These are phyloP conservation scores for Xylariaceae sp. DNA, from an alignment of 2,329 filamentous ascomycete genomes.

Conservation along the genomic window DNA sequence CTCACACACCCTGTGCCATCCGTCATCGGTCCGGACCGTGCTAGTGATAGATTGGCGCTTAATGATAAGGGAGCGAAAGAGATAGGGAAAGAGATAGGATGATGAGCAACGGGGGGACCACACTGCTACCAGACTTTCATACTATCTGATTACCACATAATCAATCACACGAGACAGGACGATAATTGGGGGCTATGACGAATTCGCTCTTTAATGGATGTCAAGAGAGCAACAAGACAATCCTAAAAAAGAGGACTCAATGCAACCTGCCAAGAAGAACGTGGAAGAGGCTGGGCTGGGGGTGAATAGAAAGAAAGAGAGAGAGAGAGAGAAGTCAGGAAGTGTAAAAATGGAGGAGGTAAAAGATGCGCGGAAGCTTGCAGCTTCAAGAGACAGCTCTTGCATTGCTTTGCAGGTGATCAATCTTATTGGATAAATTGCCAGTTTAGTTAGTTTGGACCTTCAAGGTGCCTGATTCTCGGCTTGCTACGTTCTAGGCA, in stretches of 20 bases:
- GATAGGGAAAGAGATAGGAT: slow-evolving; percentile 25
- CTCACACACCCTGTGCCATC: slow-evolving; percentile 33
- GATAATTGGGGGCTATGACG: slow-evolving; percentile 4
- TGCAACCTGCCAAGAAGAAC: slow-evolving; percentile 2
- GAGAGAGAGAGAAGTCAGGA: slow-evolving; percentile 10
- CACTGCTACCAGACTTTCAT: neutral
- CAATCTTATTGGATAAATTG: neutral
- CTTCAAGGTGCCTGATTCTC: neutral
- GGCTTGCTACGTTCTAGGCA: neutral
- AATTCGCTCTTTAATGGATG: neutral
- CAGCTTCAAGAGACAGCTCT: slow-evolving; percentile 5
- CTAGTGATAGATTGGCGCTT: slow-evolving; percentile 19
- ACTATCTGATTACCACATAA: slow-evolving; percentile 20
- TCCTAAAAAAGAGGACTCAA: neutral
- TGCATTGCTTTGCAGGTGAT: neutral
- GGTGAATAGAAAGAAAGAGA: neutral
- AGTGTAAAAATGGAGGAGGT: neutral
- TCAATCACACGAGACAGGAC: slow-evolving; percentile 15
- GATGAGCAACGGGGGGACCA: slow-evolving; percentile 22
- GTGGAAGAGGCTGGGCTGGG: neutral
- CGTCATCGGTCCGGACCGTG: slow-evolving; percentile 37
- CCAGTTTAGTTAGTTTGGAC: neutral
- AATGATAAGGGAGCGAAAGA: slow-evolving; percentile 9
- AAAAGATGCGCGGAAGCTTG: slow-evolving; percentile 6
- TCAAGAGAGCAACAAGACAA: neutral